Conservation (phyloP, 768 basidiomycete species). For the Butyriboletus loyo region DNA sequence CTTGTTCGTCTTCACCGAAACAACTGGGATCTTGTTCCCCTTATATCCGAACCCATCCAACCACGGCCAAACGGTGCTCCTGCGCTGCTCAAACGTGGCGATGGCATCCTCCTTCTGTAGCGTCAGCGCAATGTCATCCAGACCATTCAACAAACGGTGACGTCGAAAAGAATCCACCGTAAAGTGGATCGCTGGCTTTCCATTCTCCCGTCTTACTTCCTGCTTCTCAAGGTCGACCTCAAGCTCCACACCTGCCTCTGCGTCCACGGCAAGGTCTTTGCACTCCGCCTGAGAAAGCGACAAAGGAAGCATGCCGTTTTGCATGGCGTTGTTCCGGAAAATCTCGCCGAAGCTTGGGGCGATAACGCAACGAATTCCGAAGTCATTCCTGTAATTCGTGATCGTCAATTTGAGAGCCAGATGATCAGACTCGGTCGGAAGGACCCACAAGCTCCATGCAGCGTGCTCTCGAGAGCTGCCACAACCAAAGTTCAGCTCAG, state of each 20-base stretch:
- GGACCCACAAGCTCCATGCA: slow-evolving; percentile 76
- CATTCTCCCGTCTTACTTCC: slow-evolving; percentile 73
- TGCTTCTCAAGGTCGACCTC: slow-evolving; percentile 84
- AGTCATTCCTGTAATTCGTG: slow-evolving; percentile 60
- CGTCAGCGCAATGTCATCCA: slow-evolving; percentile 96
- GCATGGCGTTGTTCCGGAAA: slow-evolving; percentile 86
- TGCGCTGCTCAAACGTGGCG: slow-evolving; percentile 69
- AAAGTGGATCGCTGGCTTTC: slow-evolving; percentile 72
- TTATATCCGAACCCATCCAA: slow-evolving; percentile 92
- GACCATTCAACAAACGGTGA: slow-evolving; percentile 90
- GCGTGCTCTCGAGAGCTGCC: slow-evolving; percentile 91
- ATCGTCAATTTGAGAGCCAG: slow-evolving; percentile 1
- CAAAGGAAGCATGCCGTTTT: slow-evolving; percentile 90
- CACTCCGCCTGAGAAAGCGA: slow-evolving; percentile 68
- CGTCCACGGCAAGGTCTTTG: slow-evolving; percentile 70
- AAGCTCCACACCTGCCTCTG: slow-evolving; percentile 68
- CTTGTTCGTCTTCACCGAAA: slow-evolving; percentile 36
- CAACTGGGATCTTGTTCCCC: slow-evolving; percentile 68
- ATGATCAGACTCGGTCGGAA: neutral
- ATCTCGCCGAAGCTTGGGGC: slow-evolving; percentile 91
- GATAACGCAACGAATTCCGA: slow-evolving; percentile 85
- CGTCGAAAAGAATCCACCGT: slow-evolving; percentile 85
- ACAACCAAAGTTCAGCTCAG: slow-evolving; percentile 87
- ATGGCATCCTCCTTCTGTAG: slow-evolving; percentile 78
- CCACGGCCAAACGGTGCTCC: slow-evolving; percentile 90